Percentiles rank a stretch among this genome's conserved stretches.
phyloP scores from a whole-genome alignment of 2,329 filamentous ascomycete species.

The Ceratocystis lukuohia region DNA sequence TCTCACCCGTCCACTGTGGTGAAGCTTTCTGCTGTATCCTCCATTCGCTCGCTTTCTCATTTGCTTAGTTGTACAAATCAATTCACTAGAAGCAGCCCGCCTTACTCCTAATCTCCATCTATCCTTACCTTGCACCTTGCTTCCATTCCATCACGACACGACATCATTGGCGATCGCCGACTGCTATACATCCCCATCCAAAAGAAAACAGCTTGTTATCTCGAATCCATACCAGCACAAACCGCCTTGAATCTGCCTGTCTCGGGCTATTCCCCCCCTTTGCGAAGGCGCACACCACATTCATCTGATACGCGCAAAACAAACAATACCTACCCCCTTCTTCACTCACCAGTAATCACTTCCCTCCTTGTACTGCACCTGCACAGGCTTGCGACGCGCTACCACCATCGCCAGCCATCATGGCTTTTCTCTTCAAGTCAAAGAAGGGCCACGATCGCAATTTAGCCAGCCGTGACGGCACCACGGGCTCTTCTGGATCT shows the following conservation, averaged over 20 bases:
- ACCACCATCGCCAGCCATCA: constrained; percentile 27
- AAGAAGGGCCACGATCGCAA: constrained; percentile 60
- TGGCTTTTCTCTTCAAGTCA: constrained; percentile 74
- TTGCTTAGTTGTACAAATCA: neutral
- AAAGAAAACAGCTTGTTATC: neutral
- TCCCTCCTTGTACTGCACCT: neutral
- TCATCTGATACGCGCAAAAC: neutral
- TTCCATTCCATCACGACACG: neutral
- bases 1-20: neutral
- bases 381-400: constrained; percentile 9
- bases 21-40: neutral
- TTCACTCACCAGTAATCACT: neutral
- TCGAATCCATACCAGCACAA: neutral
- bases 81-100: neutral
- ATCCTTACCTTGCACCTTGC: neutral
- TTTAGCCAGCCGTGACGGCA: constrained; percentile 38
- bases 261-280: neutral
- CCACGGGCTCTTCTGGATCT: constrained; percentile 20
- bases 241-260: neutral
- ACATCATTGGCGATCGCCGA: neutral
- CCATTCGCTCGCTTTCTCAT: neutral
- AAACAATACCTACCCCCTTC: neutral
- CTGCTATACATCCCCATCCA: neutral
- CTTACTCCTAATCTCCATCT: neutral
- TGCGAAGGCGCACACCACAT: neutral